Percentiles rank a stretch among this genome's conserved stretches.
Evolutionary conservation across 495 filamentous ascomycete species (phyloP).

Genomic region (Xylaria bambusicola): DNA sequence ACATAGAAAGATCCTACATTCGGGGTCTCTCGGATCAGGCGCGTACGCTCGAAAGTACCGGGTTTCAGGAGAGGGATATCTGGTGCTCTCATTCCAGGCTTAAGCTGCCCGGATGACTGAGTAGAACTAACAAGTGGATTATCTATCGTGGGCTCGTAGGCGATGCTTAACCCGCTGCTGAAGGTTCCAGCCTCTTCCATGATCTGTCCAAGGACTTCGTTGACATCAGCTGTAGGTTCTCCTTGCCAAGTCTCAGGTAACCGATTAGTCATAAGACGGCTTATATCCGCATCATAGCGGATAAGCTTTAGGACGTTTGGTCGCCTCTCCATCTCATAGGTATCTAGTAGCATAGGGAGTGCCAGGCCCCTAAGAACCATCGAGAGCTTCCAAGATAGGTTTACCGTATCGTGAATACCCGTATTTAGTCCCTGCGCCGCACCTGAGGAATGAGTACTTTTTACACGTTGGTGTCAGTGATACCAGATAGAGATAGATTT

Average conservation of each 20-base stretch:
- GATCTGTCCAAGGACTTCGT: slow-evolving; percentile 43
- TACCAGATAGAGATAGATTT: too few species aligned
- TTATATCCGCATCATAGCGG: slow-evolving; percentile 38
- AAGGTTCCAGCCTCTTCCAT: slow-evolving; percentile 46
- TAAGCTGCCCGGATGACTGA: slow-evolving; percentile 13
- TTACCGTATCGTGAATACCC: slow-evolving; percentile 60
- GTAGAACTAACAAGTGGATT: slow-evolving; percentile 35
- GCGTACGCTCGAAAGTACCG: slow-evolving; percentile 43
- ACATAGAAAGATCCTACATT: slow-evolving; percentile 29
- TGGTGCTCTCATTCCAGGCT: slow-evolving; percentile 43
- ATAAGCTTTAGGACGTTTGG: slow-evolving; percentile 40
- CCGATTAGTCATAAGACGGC: slow-evolving; percentile 38
- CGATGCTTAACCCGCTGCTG: slow-evolving; percentile 48
- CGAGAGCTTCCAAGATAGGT: slow-evolving; percentile 60
- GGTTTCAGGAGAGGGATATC: slow-evolving; percentile 45
- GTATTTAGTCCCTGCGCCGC: slow-evolving; percentile 65
- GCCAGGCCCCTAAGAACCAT: slow-evolving; percentile 32
- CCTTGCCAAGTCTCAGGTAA: slow-evolving; percentile 45
- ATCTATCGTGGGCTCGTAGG: slow-evolving; percentile 30
- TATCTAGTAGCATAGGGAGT: slow-evolving; percentile 32
- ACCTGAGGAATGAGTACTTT: slow-evolving; percentile 56
- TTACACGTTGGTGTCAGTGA: too few species aligned
- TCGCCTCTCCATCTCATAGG: slow-evolving; percentile 41
- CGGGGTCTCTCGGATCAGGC: slow-evolving; percentile 42
- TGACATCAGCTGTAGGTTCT: slow-evolving; percentile 43